Base-by-base conservation (phyloP, 352 stramenopile genomes). In the Phytophthora idaei region DNA sequence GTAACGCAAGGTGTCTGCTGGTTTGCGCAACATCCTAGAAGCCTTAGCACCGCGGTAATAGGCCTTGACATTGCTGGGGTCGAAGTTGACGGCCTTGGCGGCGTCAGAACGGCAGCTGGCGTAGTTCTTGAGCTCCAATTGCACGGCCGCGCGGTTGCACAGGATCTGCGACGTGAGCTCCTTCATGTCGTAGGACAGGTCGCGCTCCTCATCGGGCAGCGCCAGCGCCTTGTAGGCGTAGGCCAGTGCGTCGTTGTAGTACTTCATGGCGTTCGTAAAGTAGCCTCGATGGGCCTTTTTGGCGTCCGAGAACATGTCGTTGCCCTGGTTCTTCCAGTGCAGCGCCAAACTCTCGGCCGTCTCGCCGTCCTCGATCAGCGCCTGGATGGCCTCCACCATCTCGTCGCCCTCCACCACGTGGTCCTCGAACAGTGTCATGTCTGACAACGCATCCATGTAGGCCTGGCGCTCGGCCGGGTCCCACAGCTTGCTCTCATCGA, bases 361-460 rank as follows among this genome's bases (percentile, higher is more conserved):
- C 84, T 96, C 89, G 56, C 87, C 87, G 55, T 96, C 89, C 55
- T 95, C 81, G 45, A 95, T 92, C 39, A 96, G 77, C 67, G 85
- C 89, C 64, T 94, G 81, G 68, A 96, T 95, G 14, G 89, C 89
- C 27, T 85, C 84, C 47, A 90, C 87, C 89, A 94, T 96, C 61
- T 89, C 77, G 64, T 96, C 88, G 57, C 85, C 86, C 52, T 94
- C 86, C 48, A 96, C 78, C 62, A 96, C 65, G 64, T 96, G 88
- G 71, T 96, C 88, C 48, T 96, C 88, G 57, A 96, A 96, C 31
- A 96, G 76, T 61, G 88, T 87, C 88, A 96, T 94, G 32, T 96
- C 88, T 9, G 88, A 85, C 61, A 96, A 68, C 44, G 79, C 73
- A 31, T 96, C 88, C 72, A 96, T 90, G 74, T 96, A 96, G 60